Evolutionary conservation across 352 stramenopile species (phyloP).

Genomic region (Globisporangium middletonii): DNA sequence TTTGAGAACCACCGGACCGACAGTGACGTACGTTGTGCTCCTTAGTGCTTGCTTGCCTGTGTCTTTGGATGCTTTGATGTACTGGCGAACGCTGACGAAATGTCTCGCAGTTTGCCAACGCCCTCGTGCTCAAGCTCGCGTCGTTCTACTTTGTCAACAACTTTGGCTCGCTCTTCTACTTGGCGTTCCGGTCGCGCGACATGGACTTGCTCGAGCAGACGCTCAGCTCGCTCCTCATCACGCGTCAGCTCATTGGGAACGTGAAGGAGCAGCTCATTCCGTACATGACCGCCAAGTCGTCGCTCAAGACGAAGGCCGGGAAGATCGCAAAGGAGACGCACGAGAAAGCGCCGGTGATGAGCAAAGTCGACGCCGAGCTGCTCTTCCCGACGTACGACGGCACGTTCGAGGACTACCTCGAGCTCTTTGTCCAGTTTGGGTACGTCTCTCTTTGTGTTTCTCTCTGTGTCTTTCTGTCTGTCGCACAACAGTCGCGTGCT

Average conservation of each 20-base stretch:
- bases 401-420: slow-evolving; percentile 93
- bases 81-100: neutral
- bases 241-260: slow-evolving; percentile 75
- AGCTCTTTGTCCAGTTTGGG: slow-evolving; percentile 91
- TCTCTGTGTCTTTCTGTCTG: neutral
- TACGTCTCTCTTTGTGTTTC: slow-evolving; percentile 26
- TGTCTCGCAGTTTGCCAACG: slow-evolving; percentile 72
- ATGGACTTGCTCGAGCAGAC: slow-evolving; percentile 90
- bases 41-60: neutral
- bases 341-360: slow-evolving; percentile 39
- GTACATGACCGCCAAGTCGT: slow-evolving; percentile 72
- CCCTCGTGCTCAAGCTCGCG: slow-evolving; percentile 96
- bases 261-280: slow-evolving; percentile 75
- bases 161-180: slow-evolving; percentile 95
- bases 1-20: slow-evolving; percentile 92
- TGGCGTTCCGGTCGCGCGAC: slow-evolving; percentile 88
- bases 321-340: slow-evolving; percentile 66
- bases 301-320: slow-evolving; percentile 75
- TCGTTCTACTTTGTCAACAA: slow-evolving; percentile 98
- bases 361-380: slow-evolving; percentile 73
- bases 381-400: slow-evolving; percentile 79
- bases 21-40: slow-evolving; percentile 47
- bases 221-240: slow-evolving; percentile 80
- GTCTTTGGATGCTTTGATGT: neutral
- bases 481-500: neutral